Evolutionary conservation across 169 alveolate species (phyloP).

Genomic region (Eimeria tenella): DNA sequence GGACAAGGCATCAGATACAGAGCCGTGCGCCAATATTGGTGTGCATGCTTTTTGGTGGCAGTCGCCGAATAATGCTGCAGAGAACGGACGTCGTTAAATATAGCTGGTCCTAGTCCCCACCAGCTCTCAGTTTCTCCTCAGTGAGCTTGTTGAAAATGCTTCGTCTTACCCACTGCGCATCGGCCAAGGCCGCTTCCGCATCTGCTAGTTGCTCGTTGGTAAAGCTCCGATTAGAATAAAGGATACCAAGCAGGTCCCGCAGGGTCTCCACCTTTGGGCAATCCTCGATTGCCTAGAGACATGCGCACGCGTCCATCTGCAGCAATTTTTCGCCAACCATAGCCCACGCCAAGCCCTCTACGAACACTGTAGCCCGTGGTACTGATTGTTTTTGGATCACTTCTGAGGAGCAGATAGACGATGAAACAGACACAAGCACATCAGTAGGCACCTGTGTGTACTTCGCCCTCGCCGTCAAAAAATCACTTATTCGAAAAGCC

Average conservation of each 20-base stretch:
- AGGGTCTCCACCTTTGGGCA: conserved; percentile 56
- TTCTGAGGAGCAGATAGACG: background rate
- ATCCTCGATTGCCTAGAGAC: conserved; percentile 53
- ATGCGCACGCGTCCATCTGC: background rate
- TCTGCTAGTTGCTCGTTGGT: conserved; percentile 16
- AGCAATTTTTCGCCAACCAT: background rate
- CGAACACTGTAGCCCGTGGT: too few species aligned
- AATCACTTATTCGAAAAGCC: conserved; percentile 1
- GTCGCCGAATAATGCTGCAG: too few species aligned
- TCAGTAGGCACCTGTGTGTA: conserved; percentile 9
- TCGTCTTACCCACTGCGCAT: conserved; percentile 39
- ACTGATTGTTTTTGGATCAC: too few species aligned
- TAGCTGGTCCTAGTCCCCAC: too few species aligned
- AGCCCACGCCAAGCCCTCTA: too few species aligned
- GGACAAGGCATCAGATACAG: too few species aligned
- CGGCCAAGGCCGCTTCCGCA: conserved; percentile 11
- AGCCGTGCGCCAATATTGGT: too few species aligned
- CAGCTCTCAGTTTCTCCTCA: too few species aligned
- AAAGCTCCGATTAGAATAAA: conserved; percentile 53
- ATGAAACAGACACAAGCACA: too few species aligned
- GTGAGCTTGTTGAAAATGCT: too few species aligned
- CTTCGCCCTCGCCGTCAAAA: conserved; percentile 6
- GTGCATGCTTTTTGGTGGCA: too few species aligned
- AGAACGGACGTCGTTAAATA: too few species aligned
- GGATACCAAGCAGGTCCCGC: conserved; percentile 53